Evolutionary conservation across 2,329 filamentous ascomycete species (phyloP).

Genomic region (Chrysoporthe austroafricana): DNA sequence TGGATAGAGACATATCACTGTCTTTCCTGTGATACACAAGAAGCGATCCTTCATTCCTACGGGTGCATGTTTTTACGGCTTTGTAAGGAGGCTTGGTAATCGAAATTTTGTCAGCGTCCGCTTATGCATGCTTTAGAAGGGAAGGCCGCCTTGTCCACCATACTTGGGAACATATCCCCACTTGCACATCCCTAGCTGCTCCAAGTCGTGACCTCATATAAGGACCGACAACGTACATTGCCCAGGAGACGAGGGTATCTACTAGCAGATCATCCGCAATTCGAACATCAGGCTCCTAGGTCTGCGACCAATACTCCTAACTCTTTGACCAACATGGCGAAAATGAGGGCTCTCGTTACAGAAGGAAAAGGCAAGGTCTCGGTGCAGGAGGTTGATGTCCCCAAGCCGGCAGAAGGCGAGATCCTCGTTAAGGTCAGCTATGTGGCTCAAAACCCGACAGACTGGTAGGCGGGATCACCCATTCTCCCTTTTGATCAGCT

Average conservation of each 20-base stretch:
- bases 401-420: slow-evolving; percentile 37
- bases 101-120: too few relatives aligned
- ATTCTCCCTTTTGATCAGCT: not conserved
- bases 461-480: slow-evolving; percentile 32
- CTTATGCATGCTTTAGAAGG: not conserved
- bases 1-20: too few relatives aligned
- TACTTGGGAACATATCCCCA: not conserved
- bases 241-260: too few relatives aligned
- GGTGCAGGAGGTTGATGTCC: slow-evolving; percentile 37
- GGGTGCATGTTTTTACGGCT: slow-evolving; percentile 1
- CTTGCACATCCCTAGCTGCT: too few relatives aligned
- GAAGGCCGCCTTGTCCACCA: too few relatives aligned
- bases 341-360: slow-evolving; percentile 45
- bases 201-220: too few relatives aligned
- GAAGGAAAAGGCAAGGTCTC: slow-evolving; percentile 35
- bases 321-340: slow-evolving; percentile 12
- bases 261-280: not conserved
- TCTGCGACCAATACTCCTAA: not conserved
- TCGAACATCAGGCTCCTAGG: not conserved
- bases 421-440: slow-evolving; percentile 40
- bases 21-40: too few relatives aligned
- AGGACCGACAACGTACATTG: not conserved
- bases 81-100: slow-evolving; percentile 6
- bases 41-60: not conserved
- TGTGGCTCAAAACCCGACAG: slow-evolving; percentile 42